phyloP scores from a whole-genome alignment of 257 asterid species.

The Osmanthus fragrans region DNA sequence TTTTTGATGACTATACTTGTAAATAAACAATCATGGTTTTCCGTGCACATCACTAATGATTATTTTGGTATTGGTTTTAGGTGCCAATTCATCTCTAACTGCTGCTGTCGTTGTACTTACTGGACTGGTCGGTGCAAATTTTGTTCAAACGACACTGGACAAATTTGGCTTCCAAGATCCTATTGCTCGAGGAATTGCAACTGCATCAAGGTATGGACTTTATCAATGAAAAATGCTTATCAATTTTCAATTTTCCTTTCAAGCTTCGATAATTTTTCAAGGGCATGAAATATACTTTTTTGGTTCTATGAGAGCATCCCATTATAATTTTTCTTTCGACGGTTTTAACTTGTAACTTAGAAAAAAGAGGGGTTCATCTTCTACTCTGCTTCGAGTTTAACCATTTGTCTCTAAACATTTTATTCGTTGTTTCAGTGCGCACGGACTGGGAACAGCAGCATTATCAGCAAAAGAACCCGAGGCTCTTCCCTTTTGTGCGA shows the following conservation, averaged over 20 bases:
- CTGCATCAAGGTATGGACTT: slow-evolving; percentile 80
- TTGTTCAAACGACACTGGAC: slow-evolving; percentile 81
- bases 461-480: slow-evolving; percentile 97
- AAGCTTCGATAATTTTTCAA: background rate
- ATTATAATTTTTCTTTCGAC: background rate
- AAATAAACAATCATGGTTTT: background rate
- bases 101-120: slow-evolving; percentile 97
- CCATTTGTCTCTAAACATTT: background rate
- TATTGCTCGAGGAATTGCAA: slow-evolving; percentile 96
- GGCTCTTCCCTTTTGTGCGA: slow-evolving; percentile 98
- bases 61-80: slow-evolving; percentile 39
- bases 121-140: slow-evolving; percentile 94
- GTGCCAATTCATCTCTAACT: slow-evolving; percentile 93
- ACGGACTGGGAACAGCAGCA: slow-evolving; percentile 98
- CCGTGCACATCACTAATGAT: background rate
- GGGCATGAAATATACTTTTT: background rate
- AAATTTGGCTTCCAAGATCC: slow-evolving; percentile 88
- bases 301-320: background rate
- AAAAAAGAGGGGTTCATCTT: background rate
- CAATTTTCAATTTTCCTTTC: background rate
- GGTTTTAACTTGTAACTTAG: background rate
- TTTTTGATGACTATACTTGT: background rate
- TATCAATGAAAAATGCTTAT: background rate
- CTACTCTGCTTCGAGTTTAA: background rate
- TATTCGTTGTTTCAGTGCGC: slow-evolving; percentile 57